phyloP scores from a whole-genome alignment of 1,139 yeast species.

The Schizosaccharomyces versatilis region DNA sequence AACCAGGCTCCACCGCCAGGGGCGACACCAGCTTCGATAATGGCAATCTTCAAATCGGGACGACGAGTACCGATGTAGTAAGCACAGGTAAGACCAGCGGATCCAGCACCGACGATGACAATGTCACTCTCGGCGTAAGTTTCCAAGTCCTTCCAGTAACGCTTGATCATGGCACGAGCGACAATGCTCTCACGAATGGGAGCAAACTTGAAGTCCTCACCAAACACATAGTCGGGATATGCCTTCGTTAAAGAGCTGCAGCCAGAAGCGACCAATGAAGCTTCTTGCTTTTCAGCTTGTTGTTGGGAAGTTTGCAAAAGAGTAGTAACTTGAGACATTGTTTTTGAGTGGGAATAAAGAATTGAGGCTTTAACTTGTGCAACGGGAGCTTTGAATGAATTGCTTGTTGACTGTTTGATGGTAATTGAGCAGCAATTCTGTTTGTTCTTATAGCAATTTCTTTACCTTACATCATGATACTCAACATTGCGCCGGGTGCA shows the following conservation, averaged over 20 bases:
- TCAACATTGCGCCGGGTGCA: too few relatives aligned
- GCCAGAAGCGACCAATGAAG: neutral
- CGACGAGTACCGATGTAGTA: slow-evolving; percentile 49
- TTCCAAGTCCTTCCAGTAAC: slow-evolving; percentile 55
- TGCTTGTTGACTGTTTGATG: too few relatives aligned
- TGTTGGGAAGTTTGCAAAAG: too few relatives aligned
- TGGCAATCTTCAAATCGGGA: slow-evolving; percentile 56
- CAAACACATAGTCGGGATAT: neutral
- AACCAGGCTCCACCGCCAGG: slow-evolving; percentile 72
- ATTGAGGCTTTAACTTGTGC: too few relatives aligned
- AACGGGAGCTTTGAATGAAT: too few relatives aligned
- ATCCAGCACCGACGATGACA: slow-evolving; percentile 56
- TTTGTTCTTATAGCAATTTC: too few relatives aligned
- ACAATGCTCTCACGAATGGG: slow-evolving; percentile 64
- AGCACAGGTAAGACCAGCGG: slow-evolving; percentile 53
- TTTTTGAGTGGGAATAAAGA: too few relatives aligned
- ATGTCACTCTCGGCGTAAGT: slow-evolving; percentile 55
- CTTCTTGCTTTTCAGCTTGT: too few relatives aligned
- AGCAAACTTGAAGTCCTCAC: slow-evolving; percentile 29
- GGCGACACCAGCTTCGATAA: slow-evolving; percentile 50
- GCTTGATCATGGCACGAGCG: slow-evolving; percentile 62
- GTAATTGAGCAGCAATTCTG: too few relatives aligned
- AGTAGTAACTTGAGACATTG: too few relatives aligned
- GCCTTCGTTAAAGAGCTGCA: neutral
- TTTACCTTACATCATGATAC: too few relatives aligned